Conservation (phyloP, 2,329 filamentous ascomycete species). For the Aspergillus floridensis region DNA sequence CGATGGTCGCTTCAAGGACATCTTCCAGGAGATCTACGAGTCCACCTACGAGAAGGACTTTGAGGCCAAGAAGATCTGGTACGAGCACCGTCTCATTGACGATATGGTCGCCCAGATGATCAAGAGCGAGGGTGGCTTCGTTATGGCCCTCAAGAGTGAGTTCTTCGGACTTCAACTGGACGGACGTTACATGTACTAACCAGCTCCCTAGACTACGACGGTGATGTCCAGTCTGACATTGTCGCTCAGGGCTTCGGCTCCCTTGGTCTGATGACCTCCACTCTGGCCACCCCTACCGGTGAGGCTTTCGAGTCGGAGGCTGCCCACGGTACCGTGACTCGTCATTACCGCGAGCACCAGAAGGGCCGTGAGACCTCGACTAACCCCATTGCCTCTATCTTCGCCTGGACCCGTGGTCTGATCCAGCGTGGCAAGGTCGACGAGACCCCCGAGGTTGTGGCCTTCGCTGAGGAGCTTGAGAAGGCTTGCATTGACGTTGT, state of each 20-base stretch:
- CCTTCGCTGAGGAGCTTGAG: conserved; percentile 89
- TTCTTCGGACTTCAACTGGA: not conserved
- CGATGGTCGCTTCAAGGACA: conserved; percentile 98
- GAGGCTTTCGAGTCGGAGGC: conserved; percentile 97
- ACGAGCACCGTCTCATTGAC: conserved; percentile 98
- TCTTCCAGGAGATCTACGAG: conserved; percentile 97
- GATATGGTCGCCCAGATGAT: conserved; percentile 99
- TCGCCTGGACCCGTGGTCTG: conserved; percentile 95
- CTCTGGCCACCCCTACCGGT: conserved; percentile 93
- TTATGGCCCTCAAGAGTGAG: conserved; percentile 97
- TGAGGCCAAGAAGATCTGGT: conserved; percentile 92
- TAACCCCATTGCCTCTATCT: conserved; percentile 98
- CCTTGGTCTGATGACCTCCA: conserved; percentile 96
- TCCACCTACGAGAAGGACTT: conserved; percentile 82
- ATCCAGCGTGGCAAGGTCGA: conserved; percentile 92
- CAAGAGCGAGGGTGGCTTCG: conserved; percentile 93
- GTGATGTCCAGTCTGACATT: conserved; percentile 97
- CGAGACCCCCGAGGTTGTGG: conserved; percentile 82
- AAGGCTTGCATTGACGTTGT: conserved; percentile 92
- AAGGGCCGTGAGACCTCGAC: conserved; percentile 96
- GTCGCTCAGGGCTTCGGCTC: conserved; percentile 98
- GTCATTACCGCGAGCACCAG: conserved; percentile 98
- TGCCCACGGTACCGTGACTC: conserved; percentile 95
- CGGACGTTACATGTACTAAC: not conserved
- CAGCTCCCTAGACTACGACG: conserved; percentile 76